Evolutionary conservation across 1,284 basidiomycete genomes (phyloP), one percentile per base, ranked within the genome.

Genomic region (Pyrrhoderma lamaoense): DNA sequence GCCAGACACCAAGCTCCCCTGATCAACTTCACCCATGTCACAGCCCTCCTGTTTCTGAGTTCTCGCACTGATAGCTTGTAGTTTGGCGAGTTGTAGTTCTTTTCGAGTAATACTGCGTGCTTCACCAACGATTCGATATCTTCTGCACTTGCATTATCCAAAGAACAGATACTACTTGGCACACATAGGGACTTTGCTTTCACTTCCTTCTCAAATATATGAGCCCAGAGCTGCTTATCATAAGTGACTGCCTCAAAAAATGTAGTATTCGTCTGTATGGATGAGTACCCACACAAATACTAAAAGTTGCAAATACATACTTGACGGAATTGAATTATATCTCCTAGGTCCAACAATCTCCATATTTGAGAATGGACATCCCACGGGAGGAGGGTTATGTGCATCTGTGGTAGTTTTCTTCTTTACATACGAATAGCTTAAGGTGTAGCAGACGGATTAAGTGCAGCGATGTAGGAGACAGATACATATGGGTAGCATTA

Each of bases 11-110:
- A 52, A 3, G 22, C 23, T 21, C 45, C 51, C 2, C 34, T 36
- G 13, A 52, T 25, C n/a, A 52, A 35, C 18, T 42, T 52, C 18
- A 42, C 22, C 51, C 51, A 52, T 2, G 51, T 52, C 3, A 52
- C 36, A 21, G 42, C n/a, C 21, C 21, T 36, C 13, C 23, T 16
- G 14, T n/a, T 39, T 3, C 23, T 16, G 22, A 47, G 5, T 19
- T 38, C 39, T 14, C 46, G 25, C 13, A 35, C 2, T 2, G 35
- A 39, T 7, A 46, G 16, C 1, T 39, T 27, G 18, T 8, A 31
- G 14, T 42, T 31, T 13, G 35, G 11, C 2, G 14, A 27, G 18
- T 21, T 13, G n/a, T 47, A 52, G 3, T 35, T 23, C 18, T 38
- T 47, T 16, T 39, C 22, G 11, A 47, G 16, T 2, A 35, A 3